A percentile compares a stretch with the other conserved stretches of the same genome.
These are phyloP conservation scores for Petunia hybrid DNA, from an alignment of 305 asterid species.

Conservation along the genomic window DNA sequence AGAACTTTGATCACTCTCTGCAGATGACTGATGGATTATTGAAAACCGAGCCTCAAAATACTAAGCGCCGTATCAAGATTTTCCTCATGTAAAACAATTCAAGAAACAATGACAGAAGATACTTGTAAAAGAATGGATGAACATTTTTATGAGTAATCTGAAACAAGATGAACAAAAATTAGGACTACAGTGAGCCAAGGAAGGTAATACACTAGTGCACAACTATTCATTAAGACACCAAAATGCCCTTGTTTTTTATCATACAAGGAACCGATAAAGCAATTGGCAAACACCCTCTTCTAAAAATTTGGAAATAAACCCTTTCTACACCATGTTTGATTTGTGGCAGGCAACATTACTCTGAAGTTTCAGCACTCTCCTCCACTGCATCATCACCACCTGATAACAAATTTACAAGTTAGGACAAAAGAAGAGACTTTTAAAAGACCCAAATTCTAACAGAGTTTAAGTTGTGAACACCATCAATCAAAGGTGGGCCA, in stretches of 20 bases:
- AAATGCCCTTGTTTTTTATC: slow-evolving; percentile 28
- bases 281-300: background rate
- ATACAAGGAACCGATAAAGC: slow-evolving; percentile 7
- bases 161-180: background rate
- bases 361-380: slow-evolving; percentile 20
- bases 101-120: background rate
- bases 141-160: background rate
- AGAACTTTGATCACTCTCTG: background rate
- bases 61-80: background rate
- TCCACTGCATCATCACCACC: slow-evolving; percentile 14
- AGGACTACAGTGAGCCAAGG: background rate
- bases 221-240: background rate
- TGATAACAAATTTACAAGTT: slow-evolving; percentile 1
- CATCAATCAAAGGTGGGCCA: no score
- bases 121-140: background rate
- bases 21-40: background rate
- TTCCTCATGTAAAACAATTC: background rate
- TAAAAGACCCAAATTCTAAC: background rate
- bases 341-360: background rate
- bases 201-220: background rate
- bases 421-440: background rate
- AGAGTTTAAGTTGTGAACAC: background rate
- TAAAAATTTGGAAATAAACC: background rate
- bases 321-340: background rate
- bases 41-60: background rate